Evolutionary conservation across 23 red algal species (phyloP).

Genomic region (Pyropia yezoensis): DNA sequence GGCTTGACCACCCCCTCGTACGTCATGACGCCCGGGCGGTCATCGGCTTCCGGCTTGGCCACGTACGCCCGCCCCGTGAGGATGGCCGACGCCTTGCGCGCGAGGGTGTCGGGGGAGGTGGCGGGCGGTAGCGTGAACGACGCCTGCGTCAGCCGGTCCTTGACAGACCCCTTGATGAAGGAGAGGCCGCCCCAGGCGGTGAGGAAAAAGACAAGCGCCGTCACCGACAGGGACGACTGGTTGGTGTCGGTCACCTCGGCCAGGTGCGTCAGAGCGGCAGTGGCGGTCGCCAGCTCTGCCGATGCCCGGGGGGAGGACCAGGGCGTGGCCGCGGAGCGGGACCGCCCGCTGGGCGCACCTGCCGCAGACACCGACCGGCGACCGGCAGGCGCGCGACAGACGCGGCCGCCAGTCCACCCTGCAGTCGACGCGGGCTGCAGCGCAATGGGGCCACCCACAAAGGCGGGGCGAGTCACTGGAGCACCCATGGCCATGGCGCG

Average conservation of each 20-base stretch:
- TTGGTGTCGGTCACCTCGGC: conserved; percentile 44
- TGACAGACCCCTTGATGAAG: conserved; percentile 73
- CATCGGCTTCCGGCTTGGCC: conserved; percentile 44
- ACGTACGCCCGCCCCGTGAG: conserved; percentile 49
- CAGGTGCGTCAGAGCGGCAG: not conserved
- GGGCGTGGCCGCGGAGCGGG: too few species aligned
- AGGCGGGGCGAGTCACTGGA: too few species aligned
- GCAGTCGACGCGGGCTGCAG: too few species aligned
- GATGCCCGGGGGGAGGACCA: too few species aligned
- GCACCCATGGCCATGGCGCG: too few species aligned
- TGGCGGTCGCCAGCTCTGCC: too few species aligned
- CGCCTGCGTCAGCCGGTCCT: conserved; percentile 57
- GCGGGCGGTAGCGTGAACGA: conserved; percentile 34
- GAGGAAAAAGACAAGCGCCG: conserved; percentile 67
- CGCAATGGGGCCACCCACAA: too few species aligned
- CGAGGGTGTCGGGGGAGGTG: conserved; percentile 7
- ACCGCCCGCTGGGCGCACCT: too few species aligned
- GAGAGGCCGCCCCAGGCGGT: conserved; percentile 74
- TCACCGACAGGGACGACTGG: conserved; percentile 29
- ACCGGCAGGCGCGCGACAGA: too few species aligned
- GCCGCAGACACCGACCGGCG: too few species aligned
- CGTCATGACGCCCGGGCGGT: conserved; percentile 53
- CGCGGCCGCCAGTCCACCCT: too few species aligned
- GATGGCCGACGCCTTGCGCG: conserved; percentile 33
- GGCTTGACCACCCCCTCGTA: conserved; percentile 54